Evolutionary conservation across 345 rosid species (phyloP).

Genomic region (Moricandia arvensis): DNA sequence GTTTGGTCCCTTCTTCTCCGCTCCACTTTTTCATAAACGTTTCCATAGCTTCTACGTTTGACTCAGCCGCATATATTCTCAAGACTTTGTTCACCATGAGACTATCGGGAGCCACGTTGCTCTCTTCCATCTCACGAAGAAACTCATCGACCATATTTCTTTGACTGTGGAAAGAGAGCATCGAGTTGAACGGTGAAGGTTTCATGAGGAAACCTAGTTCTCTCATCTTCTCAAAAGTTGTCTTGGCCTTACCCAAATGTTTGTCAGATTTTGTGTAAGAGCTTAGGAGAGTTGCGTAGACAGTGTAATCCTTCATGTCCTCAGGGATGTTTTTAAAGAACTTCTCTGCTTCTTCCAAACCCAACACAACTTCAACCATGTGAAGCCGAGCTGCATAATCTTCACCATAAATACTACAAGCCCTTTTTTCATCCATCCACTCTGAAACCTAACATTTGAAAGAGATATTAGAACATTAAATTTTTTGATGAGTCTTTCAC

Average conservation of each 20-base stretch:
- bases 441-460: background rate
- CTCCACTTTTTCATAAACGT: no score
- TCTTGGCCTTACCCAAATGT: background rate
- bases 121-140: no score
- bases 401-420: background rate
- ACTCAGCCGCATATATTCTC: no score
- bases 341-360: slow-evolving; percentile 16
- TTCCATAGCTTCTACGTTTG: no score
- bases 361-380: background rate
- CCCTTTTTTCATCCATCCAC: slow-evolving; percentile 9
- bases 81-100: no score
- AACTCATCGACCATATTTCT: background rate
- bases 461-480: background rate
- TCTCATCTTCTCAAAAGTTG: slow-evolving; percentile 7
- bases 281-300: slow-evolving; percentile 2
- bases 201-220: slow-evolving; percentile 14
- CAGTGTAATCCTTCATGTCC: slow-evolving; percentile 17
- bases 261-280: background rate
- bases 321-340: slow-evolving; percentile 1
- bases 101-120: no score
- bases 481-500: background rate
- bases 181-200: slow-evolving; percentile 12
- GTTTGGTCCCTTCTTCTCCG: no score
- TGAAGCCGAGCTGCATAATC: slow-evolving; percentile 14
- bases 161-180: background rate